Conservation (phyloP, 2,329 filamentous ascomycete species). For the Phyllosticta citribraziliensis region DNA sequence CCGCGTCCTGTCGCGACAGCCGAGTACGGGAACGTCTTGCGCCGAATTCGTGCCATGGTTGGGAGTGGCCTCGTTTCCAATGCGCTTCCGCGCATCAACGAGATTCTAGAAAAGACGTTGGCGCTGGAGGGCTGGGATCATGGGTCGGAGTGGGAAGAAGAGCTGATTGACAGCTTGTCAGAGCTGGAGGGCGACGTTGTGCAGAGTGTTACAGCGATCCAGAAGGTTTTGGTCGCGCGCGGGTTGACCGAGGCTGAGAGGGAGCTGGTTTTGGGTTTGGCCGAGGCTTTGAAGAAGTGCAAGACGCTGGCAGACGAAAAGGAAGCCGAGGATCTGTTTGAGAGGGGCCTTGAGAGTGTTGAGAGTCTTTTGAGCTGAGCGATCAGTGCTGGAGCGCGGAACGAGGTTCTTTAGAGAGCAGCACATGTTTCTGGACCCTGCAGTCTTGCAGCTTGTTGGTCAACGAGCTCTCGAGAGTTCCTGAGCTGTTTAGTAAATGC, state of each 20-base stretch:
- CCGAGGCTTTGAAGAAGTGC: neutral
- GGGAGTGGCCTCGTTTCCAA: constrained; percentile 25
- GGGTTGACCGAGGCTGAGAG: constrained; percentile 13
- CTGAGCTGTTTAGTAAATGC: neutral
- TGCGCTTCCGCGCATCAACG: constrained; percentile 13
- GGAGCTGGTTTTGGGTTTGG: constrained; percentile 8
- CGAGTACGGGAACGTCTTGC: neutral
- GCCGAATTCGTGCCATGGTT: constrained; percentile 22
- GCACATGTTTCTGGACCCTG: neutral
- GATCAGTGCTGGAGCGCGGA: neutral
- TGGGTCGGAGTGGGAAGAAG: neutral
- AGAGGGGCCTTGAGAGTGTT: neutral
- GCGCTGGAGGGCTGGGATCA: constrained; percentile 15
- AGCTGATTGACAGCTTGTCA: constrained; percentile 3
- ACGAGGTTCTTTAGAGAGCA: no score
- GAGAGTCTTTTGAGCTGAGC: neutral
- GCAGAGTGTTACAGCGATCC: constrained; percentile 27
- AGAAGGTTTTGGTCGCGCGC: constrained; percentile 20
- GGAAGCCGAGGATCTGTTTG: neutral
- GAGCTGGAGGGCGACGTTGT: constrained; percentile 28
- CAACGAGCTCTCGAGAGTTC: neutral
- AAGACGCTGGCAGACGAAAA: neutral
- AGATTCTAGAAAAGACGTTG: constrained; percentile 8
- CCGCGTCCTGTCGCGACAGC: constrained; percentile 14
- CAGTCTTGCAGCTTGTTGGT: neutral